Conservation (phyloP, 805 yeast species). For the Brettanomyces custersianus region DNA sequence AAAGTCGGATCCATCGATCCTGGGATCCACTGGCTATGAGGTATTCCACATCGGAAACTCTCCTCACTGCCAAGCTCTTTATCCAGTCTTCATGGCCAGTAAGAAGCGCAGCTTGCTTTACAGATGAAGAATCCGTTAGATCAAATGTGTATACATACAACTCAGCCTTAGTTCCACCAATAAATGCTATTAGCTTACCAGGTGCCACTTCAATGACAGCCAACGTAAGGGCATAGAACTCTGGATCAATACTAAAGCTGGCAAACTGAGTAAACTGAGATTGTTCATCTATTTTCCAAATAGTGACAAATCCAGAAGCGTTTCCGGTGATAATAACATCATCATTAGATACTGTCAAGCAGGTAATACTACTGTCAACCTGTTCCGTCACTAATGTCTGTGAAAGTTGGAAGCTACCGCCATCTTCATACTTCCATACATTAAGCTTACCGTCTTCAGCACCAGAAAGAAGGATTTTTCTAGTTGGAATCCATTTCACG, state of each 20-base stretch:
- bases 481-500: slow-evolving; percentile 45
- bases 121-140: slow-evolving; percentile 8
- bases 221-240: slow-evolving; percentile 41
- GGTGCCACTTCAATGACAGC: slow-evolving; percentile 24
- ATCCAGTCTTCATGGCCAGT: slow-evolving; percentile 98
- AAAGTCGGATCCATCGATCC: slow-evolving; percentile 83
- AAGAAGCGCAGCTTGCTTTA: slow-evolving; percentile 40
- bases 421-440: slow-evolving; percentile 41
- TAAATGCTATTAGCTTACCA: slow-evolving; percentile 40
- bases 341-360: slow-evolving; percentile 8
- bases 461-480: slow-evolving; percentile 44
- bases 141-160: slow-evolving; percentile 47
- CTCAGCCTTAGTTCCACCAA: slow-evolving; percentile 62
- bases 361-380: not conserved
- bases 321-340: slow-evolving; percentile 49
- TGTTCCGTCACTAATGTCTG: slow-evolving; percentile 19
- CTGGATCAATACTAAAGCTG: slow-evolving; percentile 28
- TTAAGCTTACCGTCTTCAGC: slow-evolving; percentile 58
- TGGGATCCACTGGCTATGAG: slow-evolving; percentile 86
- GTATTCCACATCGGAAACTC: slow-evolving; percentile 35
- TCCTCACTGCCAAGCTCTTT: slow-evolving; percentile 56
- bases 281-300: slow-evolving; percentile 36
- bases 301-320: slow-evolving; percentile 47
- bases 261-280: slow-evolving; percentile 21
- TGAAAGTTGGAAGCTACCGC: slow-evolving; percentile 18